A percentile compares a stretch with the other conserved stretches of the same genome.
phyloP scores from a whole-genome alignment of 1,139 yeast species.

The Pichia sp. region DNA sequence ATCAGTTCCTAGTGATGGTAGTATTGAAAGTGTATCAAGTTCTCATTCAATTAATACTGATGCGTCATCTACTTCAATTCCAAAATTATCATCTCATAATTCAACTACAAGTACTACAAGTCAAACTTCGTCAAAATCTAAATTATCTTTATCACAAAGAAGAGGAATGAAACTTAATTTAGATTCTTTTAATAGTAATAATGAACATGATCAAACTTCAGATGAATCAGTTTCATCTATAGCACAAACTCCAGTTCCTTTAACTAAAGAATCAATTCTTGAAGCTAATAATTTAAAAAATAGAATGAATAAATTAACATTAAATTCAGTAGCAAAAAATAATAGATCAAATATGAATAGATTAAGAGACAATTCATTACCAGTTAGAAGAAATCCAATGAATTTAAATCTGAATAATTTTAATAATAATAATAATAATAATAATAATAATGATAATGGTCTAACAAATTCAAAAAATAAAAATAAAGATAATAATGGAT shows the following conservation, averaged over 20 bases:
- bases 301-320: constrained; percentile 5
- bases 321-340: constrained; percentile 4
- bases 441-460: constrained; percentile 3
- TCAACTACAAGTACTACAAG: neutral
- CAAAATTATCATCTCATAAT: neutral
- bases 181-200: constrained; percentile 27
- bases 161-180: constrained; percentile 50
- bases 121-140: neutral
- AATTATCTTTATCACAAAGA: constrained; percentile 49
- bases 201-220: neutral
- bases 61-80: neutral
- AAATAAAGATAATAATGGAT: constrained; percentile 37
- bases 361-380: constrained; percentile 22
- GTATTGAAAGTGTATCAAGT: no score
- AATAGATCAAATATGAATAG: constrained; percentile 15
- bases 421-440: neutral
- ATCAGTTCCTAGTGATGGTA: neutral
- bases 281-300: constrained; percentile 1
- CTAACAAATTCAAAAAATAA: constrained; percentile 29
- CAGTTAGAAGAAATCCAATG: constrained; percentile 15
- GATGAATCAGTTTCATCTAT: neutral
- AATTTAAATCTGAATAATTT: constrained; percentile 6
- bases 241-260: neutral
- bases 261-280: neutral
- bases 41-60: no score